Evolutionary conservation across 306 rosid genomes (phyloP).

Genomic region (Medicago truncatula): MtrunA17r5.0-ANR NC_053049.1:43188001-43188500

Average conservation of each 20-base stretch:
- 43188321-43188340: not conserved
- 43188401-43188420: not conserved
- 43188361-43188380: constrained; percentile 9
- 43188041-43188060: constrained; percentile 76
- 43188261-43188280: constrained; percentile 1
- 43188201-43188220: constrained; percentile 33
- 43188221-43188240: constrained; percentile 35
- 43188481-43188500: not conserved
- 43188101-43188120: constrained; percentile 15
- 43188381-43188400: not conserved
- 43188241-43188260: not conserved
- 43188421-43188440: constrained; percentile 5
- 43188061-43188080: constrained; percentile 45
- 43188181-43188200: constrained; percentile 33
- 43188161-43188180: not conserved
- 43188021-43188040: constrained; percentile 66
- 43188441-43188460: not conserved
- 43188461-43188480: constrained; percentile 4
- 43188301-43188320: constrained; percentile 26
- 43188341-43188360: constrained; percentile 9
- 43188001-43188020: constrained; percentile 8
- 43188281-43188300: not conserved
- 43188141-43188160: constrained; percentile 38
- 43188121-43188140: constrained; percentile 22
- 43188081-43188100: constrained; percentile 37